phyloP scores from a whole-genome alignment of 2,329 filamentous ascomycete genomes.

The Exophiala lecanii-corni region DNA sequence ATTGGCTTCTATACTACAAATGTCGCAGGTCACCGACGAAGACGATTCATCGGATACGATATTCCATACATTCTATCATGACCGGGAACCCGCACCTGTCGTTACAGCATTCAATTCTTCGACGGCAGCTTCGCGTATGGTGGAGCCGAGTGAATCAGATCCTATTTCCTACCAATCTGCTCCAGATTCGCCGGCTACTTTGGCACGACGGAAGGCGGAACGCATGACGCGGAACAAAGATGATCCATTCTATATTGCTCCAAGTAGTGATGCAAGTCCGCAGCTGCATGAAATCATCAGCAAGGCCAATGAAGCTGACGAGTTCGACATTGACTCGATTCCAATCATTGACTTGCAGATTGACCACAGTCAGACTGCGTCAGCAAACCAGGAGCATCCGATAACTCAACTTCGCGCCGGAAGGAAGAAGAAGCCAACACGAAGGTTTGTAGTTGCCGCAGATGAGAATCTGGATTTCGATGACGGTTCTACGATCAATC shows the following conservation, averaged over 20 bases:
- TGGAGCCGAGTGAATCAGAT: conserved; percentile 15
- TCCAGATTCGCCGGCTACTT: conserved; percentile 65
- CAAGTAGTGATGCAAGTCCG: conserved; percentile 63
- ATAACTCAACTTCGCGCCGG: conserved; percentile 20
- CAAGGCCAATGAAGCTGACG: conserved; percentile 62
- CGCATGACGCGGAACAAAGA: conserved; percentile 78
- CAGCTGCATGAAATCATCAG: conserved; percentile 57
- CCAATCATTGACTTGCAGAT: conserved; percentile 91
- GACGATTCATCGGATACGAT: conserved; percentile 46
- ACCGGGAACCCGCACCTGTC: conserved; percentile 27
- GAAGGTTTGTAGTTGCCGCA: conserved; percentile 62
- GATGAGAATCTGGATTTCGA: conserved; percentile 63
- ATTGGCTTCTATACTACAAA: conserved; percentile 60
- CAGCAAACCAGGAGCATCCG: conserved; percentile 6
- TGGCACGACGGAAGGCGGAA: conserved; percentile 70
- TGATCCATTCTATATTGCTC: conserved; percentile 88
- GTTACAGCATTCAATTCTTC: conserved; percentile 20
- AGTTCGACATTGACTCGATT: conserved; percentile 88
- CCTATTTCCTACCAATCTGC: conserved; percentile 41
- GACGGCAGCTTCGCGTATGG: conserved; percentile 9
- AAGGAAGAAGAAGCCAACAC: conserved; percentile 40
- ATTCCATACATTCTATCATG: conserved; percentile 42
- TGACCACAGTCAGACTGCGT: conserved; percentile 45
- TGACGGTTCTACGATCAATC: conserved; percentile 38
- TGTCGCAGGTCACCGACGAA: conserved; percentile 37